phyloP scores from a whole-genome alignment of 1,284 basidiomycete species.

The Chiua sp. region DNA sequence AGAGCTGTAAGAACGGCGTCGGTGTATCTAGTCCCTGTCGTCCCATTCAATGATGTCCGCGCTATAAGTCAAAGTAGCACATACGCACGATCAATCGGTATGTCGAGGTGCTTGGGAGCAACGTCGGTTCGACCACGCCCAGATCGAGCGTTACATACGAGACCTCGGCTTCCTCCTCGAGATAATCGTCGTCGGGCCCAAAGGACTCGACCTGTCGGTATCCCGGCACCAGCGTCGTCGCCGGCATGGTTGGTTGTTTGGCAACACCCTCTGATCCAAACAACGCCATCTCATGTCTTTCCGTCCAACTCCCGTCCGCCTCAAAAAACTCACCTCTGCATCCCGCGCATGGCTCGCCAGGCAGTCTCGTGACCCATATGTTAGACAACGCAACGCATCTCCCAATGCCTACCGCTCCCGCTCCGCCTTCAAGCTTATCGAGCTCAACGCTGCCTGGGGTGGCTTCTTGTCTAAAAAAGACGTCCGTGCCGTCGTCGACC shows the following conservation, averaged over 20 bases:
- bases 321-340: conserved; percentile 40
- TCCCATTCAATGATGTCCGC: conserved; percentile 1
- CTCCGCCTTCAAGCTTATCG: conserved; percentile 85
- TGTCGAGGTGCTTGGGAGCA: conserved; percentile 68
- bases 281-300: conserved; percentile 34
- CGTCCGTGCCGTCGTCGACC: conserved; percentile 72
- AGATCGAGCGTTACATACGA: conserved; percentile 75
- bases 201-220: conserved; percentile 68
- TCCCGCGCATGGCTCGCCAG: conserved; percentile 64
- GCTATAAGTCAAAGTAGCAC: background rate
- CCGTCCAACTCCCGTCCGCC: conserved; percentile 33
- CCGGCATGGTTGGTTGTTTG: conserved; percentile 24
- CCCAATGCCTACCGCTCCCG: conserved; percentile 70
- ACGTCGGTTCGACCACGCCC: conserved; percentile 70
- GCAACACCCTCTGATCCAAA: conserved; percentile 28
- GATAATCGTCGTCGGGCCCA: conserved; percentile 62
- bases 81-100: conserved; percentile 74
- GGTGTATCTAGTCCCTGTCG: conserved; percentile 74
- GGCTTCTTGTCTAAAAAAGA: conserved; percentile 57
- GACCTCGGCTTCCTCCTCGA: conserved; percentile 63
- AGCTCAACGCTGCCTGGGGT: conserved; percentile 62
- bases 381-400: conserved; percentile 57
- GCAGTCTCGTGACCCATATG: conserved; percentile 71
- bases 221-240: conserved; percentile 47
- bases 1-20: conserved; percentile 74